Conservation (phyloP, 805 yeast genomes). For the Clavispora carvajalis region DNA sequence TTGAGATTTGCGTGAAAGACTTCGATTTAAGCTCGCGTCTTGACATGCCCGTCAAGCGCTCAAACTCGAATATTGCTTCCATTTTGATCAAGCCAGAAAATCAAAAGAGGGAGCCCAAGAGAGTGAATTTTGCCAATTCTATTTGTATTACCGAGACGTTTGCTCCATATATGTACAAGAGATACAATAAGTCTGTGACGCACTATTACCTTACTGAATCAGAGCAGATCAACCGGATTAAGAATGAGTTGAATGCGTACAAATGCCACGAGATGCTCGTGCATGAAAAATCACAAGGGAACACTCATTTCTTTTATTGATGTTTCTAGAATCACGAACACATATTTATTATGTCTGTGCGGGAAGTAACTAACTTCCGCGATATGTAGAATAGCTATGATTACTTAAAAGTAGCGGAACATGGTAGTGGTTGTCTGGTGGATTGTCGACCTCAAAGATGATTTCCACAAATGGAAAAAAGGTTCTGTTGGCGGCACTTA, state of each 20-base stretch:
- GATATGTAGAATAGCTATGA: conserved; percentile 84
- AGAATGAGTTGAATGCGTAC: conserved; percentile 59
- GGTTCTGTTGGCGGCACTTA: conserved; percentile 35
- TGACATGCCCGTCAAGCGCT: background rate
- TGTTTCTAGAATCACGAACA: background rate
- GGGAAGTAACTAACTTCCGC: conserved; percentile 58
- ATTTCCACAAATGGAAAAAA: conserved; percentile 90
- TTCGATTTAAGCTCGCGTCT: conserved; percentile 20
- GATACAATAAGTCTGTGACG: conserved; percentile 49
- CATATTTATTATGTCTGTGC: background rate
- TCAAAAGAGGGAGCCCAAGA: conserved; percentile 23
- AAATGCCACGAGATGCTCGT: conserved; percentile 65
- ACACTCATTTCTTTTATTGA: conserved; percentile 62
- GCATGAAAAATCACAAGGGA: conserved; percentile 52
- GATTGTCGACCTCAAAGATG: conserved; percentile 57
- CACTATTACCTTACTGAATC: conserved; percentile 49
- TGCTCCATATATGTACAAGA: conserved; percentile 46
- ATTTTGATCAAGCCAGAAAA: background rate
- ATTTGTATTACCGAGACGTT: conserved; percentile 48
- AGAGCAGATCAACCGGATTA: conserved; percentile 47
- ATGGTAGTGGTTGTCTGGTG: conserved; percentile 80
- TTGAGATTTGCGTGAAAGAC: conserved; percentile 26
- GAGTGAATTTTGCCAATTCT: conserved; percentile 38
- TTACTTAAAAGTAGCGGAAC: conserved; percentile 81
- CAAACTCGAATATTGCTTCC: background rate